phyloP scores from a whole-genome alignment of 805 yeast genomes.

The Diddensiella santjacobensis region DNA sequence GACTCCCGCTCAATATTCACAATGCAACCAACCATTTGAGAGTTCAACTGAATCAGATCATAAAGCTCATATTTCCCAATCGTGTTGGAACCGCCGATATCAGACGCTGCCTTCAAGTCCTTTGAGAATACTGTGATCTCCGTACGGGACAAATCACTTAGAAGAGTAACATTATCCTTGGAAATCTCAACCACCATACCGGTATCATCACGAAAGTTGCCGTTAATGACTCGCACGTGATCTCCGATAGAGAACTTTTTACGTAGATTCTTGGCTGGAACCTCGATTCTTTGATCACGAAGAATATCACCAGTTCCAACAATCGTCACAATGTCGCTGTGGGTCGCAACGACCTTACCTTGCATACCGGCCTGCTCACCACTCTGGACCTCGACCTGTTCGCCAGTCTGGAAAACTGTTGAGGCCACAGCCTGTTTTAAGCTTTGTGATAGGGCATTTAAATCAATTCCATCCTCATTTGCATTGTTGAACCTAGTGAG shows the following conservation, averaged over 20 bases:
- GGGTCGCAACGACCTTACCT: conserved; percentile 71
- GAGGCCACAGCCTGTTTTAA: conserved; percentile 59
- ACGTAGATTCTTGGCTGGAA: conserved; percentile 76
- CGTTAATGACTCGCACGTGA: conserved; percentile 87
- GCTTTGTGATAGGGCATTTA: conserved; percentile 82
- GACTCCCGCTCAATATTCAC: conserved; percentile 86
- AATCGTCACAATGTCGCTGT: conserved; percentile 57
- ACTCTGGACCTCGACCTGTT: conserved; percentile 81
- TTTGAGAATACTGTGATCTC: conserved; percentile 93
- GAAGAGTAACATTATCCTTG: conserved; percentile 82
- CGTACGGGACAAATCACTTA: conserved; percentile 82
- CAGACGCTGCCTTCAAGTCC: conserved; percentile 87
- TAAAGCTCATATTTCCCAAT: conserved; percentile 79
- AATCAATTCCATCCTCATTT: conserved; percentile 82
- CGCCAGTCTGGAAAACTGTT: conserved; percentile 83
- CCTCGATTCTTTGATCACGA: conserved; percentile 61
- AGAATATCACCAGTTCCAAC: conserved; percentile 46
- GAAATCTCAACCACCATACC: conserved; percentile 84
- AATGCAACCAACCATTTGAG: conserved; percentile 83
- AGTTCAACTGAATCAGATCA: conserved; percentile 83
- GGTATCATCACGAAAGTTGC: conserved; percentile 88
- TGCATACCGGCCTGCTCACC: conserved; percentile 92
- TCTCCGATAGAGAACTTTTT: conserved; percentile 89
- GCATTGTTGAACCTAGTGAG: conserved; percentile 72
- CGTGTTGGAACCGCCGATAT: conserved; percentile 68